These are phyloP conservation scores for Scedosporium dehoogii DNA, from an alignment of 2,329 filamentous ascomycete species.

Conservation along the genomic window DNA sequence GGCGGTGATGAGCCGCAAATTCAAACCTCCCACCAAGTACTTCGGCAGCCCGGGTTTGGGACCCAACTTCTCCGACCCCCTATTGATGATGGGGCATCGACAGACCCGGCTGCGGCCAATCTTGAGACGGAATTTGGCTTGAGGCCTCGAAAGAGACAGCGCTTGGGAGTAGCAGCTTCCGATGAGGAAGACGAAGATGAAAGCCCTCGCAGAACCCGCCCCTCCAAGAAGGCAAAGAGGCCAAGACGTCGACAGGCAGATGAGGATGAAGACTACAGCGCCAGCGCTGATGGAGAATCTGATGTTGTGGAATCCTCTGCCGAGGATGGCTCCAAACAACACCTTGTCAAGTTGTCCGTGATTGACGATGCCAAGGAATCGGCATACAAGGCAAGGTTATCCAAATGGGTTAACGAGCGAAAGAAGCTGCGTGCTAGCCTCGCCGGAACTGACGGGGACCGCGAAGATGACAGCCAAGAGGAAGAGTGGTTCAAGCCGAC, in stretches of 20 bases:
- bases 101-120: not conserved
- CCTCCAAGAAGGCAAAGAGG: not conserved
- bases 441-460: slow-evolving; percentile 13
- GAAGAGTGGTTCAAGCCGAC: slow-evolving; percentile 79
- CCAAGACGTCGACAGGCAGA: slow-evolving; percentile 5
- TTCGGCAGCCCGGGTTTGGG: slow-evolving; percentile 64
- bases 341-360: slow-evolving; percentile 35
- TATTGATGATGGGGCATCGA: not conserved
- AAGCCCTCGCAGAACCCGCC: not conserved
- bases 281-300: slow-evolving; percentile 1
- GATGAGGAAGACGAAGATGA: slow-evolving; percentile 18
- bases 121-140: slow-evolving; percentile 41
- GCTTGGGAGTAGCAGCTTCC: slow-evolving; percentile 13
- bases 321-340: slow-evolving; percentile 11
- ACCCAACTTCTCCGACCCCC: slow-evolving; percentile 11
- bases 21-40: slow-evolving; percentile 58
- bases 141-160: slow-evolving; percentile 38
- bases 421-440: slow-evolving; percentile 6
- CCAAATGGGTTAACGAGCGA: slow-evolving; percentile 52
- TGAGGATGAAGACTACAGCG: slow-evolving; percentile 8
- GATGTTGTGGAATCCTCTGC: slow-evolving; percentile 1
- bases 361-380: slow-evolving; percentile 86
- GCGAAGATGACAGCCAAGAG: slow-evolving; percentile 27
- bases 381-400: slow-evolving; percentile 66
- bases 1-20: not conserved